Conservation (phyloP, 179 eudicot species). For the Vitellaria paradoxa region DNA sequence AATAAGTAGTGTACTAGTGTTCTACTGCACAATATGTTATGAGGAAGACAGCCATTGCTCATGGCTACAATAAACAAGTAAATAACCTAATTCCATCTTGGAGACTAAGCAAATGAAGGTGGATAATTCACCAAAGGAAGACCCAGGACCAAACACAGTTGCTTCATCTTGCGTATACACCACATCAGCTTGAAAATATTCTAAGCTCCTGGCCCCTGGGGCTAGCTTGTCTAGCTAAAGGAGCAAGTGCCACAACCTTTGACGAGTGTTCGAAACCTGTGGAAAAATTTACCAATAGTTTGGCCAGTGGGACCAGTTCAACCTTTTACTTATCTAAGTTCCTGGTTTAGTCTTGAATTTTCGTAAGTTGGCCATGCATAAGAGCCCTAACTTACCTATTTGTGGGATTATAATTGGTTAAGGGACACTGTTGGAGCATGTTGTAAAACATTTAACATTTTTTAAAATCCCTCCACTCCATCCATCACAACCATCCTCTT, state of each 20-base stretch:
- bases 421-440: not conserved
- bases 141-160: not conserved
- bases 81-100: not conserved
- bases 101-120: slow-evolving; percentile 4
- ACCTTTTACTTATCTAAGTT: too few species aligned
- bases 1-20: too few species aligned
- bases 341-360: not conserved
- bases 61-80: too few species aligned
- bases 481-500: not conserved
- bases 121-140: not conserved
- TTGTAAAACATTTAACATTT: not conserved
- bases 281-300: too few species aligned
- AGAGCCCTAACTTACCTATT: not conserved
- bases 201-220: not conserved
- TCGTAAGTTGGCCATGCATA: not conserved
- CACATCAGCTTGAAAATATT: not conserved
- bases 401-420: not conserved
- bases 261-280: too few species aligned
- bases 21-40: not conserved
- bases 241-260: too few species aligned
- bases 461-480: not conserved
- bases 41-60: not conserved
- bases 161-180: not conserved
- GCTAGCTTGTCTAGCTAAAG: too few species aligned
- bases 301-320: too few species aligned